Base-by-base conservation (phyloP, 352 stramenopile genomes). In the Globisporangium spinosum region DNA sequence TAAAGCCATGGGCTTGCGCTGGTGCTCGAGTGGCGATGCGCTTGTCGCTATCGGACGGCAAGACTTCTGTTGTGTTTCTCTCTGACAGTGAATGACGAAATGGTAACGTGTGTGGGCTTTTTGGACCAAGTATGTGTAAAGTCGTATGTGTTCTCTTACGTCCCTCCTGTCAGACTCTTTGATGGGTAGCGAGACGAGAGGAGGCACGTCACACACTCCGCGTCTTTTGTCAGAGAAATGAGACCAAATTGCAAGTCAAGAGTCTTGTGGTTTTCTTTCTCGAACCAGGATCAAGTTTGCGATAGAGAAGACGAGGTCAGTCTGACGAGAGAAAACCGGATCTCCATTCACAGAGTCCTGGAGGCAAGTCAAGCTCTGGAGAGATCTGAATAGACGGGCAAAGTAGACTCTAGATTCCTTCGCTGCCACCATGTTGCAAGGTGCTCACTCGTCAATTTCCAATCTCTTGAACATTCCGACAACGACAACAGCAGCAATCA, bases 51-150 rank as follows among this genome's bases (percentile, higher is more conserved):
- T 93, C 29, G 77, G 71, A 56, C 83, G 83, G 22, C 76, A 90
- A 58, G 79, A 93, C 2, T 95, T 91, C 72, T 93, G 87, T 66
- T 77, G 72, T 27, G 68, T 94, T 49, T 79, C 70, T 43, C 45
- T 93, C 2, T 88, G 70, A 80, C 34, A 25, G 9, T 59, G 40
- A 32, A 32, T 47, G 4, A 8, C 40, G 29, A 32, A n/a, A 47
- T 47, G 15, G 40, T n/a, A n/a, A 8, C 7, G 29, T 32, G 27
- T n/a, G 20, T n/a, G 40, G 40, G 15, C 40, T 49, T 49, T 20
- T n/a, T 49, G 40, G 3, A 38, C 40, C 40, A 49, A 20, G 27
- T 25, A 4, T 40, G 54, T 40, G 25, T 59, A 17, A 59, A 22
- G 2, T 13, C 12, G 13, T 45, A 10, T 43, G 15, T 59, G 25